phyloP scores from a whole-genome alignment of 192 early-diverging fungal genomes.

The Rhizoclosmatium globosum region DNA sequence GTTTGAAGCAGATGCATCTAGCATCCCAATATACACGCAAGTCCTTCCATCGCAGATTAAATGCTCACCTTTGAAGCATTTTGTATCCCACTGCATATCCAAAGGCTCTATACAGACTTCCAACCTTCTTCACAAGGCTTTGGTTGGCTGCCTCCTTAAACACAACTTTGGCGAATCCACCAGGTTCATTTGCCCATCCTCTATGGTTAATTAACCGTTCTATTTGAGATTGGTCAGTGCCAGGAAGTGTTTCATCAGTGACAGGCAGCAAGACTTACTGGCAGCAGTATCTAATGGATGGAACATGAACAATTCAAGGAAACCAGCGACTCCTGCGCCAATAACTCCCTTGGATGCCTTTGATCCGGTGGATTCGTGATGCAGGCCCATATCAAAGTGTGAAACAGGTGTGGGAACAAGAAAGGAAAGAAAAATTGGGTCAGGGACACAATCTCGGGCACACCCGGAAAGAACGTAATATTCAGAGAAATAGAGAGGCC shows the following conservation, averaged over 20 bases:
- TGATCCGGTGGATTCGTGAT: conserved; percentile 5
- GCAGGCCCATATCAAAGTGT: not conserved
- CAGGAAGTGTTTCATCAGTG: conserved; percentile 72
- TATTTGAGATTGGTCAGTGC: not conserved
- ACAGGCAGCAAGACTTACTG: conserved; percentile 61
- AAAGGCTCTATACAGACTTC: conserved; percentile 88
- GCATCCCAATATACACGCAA: not conserved
- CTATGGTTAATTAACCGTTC: conserved; percentile 51
- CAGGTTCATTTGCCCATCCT: conserved; percentile 64
- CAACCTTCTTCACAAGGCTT: conserved; percentile 71
- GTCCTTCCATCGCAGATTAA: not conserved
- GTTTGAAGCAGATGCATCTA: no score
- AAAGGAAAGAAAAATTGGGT: no score
- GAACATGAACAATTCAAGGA: conserved; percentile 90
- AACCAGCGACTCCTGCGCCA: conserved; percentile 61
- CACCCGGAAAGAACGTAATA: no score
- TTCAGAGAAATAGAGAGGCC: no score
- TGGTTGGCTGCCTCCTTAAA: conserved; percentile 81
- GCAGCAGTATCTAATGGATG: conserved; percentile 95
- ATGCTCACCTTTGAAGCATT: conserved; percentile 79
- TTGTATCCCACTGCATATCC: conserved; percentile 95
- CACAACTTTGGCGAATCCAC: conserved; percentile 76
- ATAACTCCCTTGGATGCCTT: conserved; percentile 23
- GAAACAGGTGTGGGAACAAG: no score
- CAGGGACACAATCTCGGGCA: no score